Base-by-base conservation (phyloP, 2,329 filamentous ascomycete genomes). In the Fusarium mexicanum region DNA sequence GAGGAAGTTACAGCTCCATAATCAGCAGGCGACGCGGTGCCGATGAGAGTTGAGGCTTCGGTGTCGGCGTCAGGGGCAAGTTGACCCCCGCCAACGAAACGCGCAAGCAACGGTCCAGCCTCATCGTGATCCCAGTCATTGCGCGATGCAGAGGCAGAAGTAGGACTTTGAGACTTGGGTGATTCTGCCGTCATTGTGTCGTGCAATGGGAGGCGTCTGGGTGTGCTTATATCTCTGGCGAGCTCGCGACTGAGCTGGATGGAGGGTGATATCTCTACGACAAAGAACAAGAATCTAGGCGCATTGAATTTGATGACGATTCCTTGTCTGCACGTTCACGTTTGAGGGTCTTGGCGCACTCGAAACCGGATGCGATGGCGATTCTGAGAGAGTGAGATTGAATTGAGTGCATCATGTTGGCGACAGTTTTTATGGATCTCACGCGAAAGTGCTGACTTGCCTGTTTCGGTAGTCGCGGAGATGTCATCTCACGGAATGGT, bases 11-110 rank as follows among this genome's bases (percentile, higher is more conserved):
- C 50, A 7, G 70, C 60, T n/a, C 68, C 72, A 22, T 72, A 61
- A 5, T 51, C 57, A 41, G 61, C 70, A 24, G 71, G 62, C 3
- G 73, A 67, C 48, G 74, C 69, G 33, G 76, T 71, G 37, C 71
- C 75, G 46, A 77, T 61, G 11, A 78, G 76, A 9, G 76, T 78
- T 22, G 76, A 78, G 37, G 74, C 74, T 31, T 78, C 77, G 24
- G 77, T 78, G 35, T 77, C 76, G 16, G 64, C 69, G 22, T 78
- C 76, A 10, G 69, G 67, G 35, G 54, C 66, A 13, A 73, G 48
- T 43, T 61, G 70, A 16, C 70, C 59, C 20, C 67, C 73, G 24
- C 54, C 64, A 12, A 78, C 69, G 17, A 78, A 70, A 29, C 76
- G 76, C n/a, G 75, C 64, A 24, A 78, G 69, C n/a, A 78, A 62